A percentile compares a stretch with the other conserved stretches of the same genome.
These are phyloP conservation scores for Alternaria ventricosa DNA, from an alignment of 2,329 filamentous ascomycete species.

Conservation along the genomic window DNA sequence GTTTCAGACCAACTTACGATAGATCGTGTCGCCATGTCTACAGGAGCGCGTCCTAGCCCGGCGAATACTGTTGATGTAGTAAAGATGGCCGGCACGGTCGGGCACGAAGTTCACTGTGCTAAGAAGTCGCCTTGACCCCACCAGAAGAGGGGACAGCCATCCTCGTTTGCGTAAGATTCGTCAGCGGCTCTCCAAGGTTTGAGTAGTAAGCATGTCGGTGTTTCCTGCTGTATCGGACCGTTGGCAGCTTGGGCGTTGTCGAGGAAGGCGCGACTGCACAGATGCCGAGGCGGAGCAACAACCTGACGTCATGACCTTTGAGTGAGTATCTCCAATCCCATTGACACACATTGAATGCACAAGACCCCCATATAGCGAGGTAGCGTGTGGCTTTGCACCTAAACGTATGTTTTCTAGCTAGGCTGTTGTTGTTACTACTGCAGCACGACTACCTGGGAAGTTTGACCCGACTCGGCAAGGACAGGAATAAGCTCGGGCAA, in stretches of 20 bases:
- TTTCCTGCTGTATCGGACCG: not conserved
- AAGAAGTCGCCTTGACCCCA: not conserved
- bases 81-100: not conserved
- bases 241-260: not conserved
- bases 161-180: not conserved
- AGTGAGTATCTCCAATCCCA: not conserved
- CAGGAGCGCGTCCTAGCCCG: not conserved
- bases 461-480: not conserved
- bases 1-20: not conserved
- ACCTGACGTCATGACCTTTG: not conserved
- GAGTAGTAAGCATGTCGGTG: not conserved
- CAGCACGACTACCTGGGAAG: not conserved
- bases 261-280: not conserved
- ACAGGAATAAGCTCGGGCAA: not conserved
- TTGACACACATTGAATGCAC: not conserved
- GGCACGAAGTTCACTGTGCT: not conserved
- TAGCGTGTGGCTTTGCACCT: not conserved
- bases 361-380: not conserved
- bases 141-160: not conserved
- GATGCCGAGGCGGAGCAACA: not conserved
- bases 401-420: not conserved
- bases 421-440: not conserved
- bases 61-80: not conserved
- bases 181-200: not conserved
- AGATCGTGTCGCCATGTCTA: slow-evolving; percentile 1